Conservation (phyloP, 2,329 filamentous ascomycete genomes). For the Orbilia blumenaviensis region DNA sequence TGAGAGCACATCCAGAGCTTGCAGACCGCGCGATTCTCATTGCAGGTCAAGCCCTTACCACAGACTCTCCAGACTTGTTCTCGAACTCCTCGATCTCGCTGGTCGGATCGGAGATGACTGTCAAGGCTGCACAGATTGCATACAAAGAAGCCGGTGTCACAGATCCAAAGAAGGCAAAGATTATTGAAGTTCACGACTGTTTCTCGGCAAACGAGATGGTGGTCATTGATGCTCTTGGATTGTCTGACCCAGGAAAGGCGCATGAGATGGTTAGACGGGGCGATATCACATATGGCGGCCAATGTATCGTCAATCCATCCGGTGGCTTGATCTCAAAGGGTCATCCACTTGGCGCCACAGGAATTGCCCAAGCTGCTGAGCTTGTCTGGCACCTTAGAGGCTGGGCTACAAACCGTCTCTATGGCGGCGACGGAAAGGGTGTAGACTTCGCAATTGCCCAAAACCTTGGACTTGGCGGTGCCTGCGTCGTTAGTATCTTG, state of each 20-base stretch:
- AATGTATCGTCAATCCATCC: conserved; percentile 86
- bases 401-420: conserved; percentile 89
- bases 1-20: conserved; percentile 83
- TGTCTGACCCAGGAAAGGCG: conserved; percentile 80
- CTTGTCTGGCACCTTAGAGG: conserved; percentile 93
- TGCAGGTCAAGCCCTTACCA: conserved; percentile 86
- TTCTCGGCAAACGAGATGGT: conserved; percentile 96
- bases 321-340: conserved; percentile 96
- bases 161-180: conserved; percentile 73
- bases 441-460: conserved; percentile 85
- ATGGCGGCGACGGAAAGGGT: conserved; percentile 63
- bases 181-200: conserved; percentile 95
- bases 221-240: conserved; percentile 83
- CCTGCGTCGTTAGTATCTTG: conserved; percentile 89
- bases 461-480: conserved; percentile 90
- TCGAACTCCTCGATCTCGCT: conserved; percentile 83
- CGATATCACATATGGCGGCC: conserved; percentile 86
- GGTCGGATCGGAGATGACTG: conserved; percentile 86
- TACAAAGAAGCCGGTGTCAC: conserved; percentile 76
- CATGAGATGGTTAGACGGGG: conserved; percentile 88
- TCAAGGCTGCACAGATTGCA: conserved; percentile 74
- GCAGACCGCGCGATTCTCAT: conserved; percentile 84
- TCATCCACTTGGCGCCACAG: conserved; percentile 90
- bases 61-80: conserved; percentile 82
- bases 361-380: conserved; percentile 94